phyloP scores from a whole-genome alignment of 73 alveolate species.

The Loxodes magnus region DNA sequence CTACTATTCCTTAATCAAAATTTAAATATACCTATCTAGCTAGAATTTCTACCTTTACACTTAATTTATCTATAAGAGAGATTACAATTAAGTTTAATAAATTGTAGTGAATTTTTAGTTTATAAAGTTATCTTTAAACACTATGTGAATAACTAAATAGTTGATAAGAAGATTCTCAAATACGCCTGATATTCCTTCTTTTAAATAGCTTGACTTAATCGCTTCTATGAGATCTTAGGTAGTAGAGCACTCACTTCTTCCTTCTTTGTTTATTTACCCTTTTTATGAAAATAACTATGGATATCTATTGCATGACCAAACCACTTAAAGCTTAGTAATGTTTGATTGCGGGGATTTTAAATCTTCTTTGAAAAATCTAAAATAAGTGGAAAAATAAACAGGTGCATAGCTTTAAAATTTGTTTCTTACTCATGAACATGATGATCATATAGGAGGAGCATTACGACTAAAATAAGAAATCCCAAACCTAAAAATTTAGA shows the following conservation, averaged over 20 bases:
- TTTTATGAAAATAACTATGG: constrained; percentile 23
- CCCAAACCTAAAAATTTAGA: constrained; percentile 28
- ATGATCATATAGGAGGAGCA: constrained; percentile 21
- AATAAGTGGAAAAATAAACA: constrained; percentile 21
- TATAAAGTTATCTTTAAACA: no score
- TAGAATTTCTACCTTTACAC: no score
- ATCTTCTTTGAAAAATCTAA: constrained; percentile 8
- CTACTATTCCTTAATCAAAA: no score
- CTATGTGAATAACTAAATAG: no score
- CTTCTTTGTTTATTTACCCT: constrained; percentile 9
- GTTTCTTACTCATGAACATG: constrained; percentile 30
- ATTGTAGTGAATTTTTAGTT: no score
- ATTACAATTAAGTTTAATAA: no score
- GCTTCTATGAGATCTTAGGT: not conserved
- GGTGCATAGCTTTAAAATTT: constrained; percentile 19
- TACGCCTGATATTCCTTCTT: no score
- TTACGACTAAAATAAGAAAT: constrained; percentile 22
- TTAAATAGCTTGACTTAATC: constrained; percentile 6
- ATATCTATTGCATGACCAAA: constrained; percentile 34
- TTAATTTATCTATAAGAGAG: no score
- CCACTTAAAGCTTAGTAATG: constrained; percentile 29
- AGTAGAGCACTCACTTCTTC: constrained; percentile 12
- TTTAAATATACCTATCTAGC: no score
- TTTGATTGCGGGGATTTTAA: constrained; percentile 36
- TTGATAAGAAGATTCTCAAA: no score